phyloP scores from a whole-genome alignment of 2,329 filamentous ascomycete genomes.

The Arachnopeziza araneosa region DNA sequence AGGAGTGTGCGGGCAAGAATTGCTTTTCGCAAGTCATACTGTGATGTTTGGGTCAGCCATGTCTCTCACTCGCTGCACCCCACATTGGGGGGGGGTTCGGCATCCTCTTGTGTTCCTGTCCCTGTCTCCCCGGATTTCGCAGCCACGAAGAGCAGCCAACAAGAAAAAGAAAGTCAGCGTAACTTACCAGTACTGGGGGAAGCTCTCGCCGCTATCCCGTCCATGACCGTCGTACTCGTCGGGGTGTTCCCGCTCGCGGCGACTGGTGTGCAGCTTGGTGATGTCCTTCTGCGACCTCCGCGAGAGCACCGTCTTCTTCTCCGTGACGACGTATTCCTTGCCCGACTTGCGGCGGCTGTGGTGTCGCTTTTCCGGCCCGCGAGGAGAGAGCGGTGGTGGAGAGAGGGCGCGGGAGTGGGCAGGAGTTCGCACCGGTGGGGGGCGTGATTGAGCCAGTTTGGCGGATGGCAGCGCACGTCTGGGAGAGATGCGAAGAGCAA shows the following conservation, averaged over 20 bases:
- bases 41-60: slow-evolving; percentile 22
- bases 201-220: slow-evolving; percentile 52
- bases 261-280: slow-evolving; percentile 8
- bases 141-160: background rate
- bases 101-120: slow-evolving; percentile 3
- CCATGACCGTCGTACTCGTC: slow-evolving; percentile 17
- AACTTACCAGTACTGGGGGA: slow-evolving; percentile 60
- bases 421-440: slow-evolving; percentile 18
- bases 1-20: slow-evolving; percentile 53
- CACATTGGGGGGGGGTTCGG: slow-evolving; percentile 9
- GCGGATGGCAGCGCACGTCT: slow-evolving; percentile 1
- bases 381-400: slow-evolving; percentile 20
- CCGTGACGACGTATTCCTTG: slow-evolving; percentile 17
- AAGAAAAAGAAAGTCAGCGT: slow-evolving; percentile 1
- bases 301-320: slow-evolving; percentile 19
- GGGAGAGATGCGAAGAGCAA: background rate
- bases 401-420: slow-evolving; percentile 11
- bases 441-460: slow-evolving; percentile 27
- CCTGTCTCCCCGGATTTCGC: slow-evolving; percentile 3
- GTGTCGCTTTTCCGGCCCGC: slow-evolving; percentile 16
- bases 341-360: slow-evolving; percentile 24
- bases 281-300: slow-evolving; percentile 20
- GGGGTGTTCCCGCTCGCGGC: background rate
- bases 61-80: slow-evolving; percentile 18
- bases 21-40: slow-evolving; percentile 66